A percentile compares a stretch with the other conserved stretches of the same genome.
These are phyloP conservation scores for Zalaria obscura DNA, from an alignment of 2,329 filamentous ascomycete genomes.

Conservation along the genomic window DNA sequence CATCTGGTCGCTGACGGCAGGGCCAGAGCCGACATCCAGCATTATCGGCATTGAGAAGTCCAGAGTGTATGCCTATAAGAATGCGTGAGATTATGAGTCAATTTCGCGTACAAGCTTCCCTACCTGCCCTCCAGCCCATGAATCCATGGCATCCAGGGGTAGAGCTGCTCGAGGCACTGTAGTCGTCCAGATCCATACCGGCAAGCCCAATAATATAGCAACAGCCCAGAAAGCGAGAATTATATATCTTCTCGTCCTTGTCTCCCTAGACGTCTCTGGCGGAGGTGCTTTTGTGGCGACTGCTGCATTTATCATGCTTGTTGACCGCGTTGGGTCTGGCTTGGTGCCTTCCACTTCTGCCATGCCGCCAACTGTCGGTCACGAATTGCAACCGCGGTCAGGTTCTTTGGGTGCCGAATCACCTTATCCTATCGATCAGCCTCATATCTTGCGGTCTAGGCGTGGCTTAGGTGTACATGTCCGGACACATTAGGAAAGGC, in stretches of 20 bases:
- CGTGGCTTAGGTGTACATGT: too few species aligned
- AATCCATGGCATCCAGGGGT: slow-evolving; percentile 72
- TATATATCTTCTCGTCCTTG: slow-evolving; percentile 56
- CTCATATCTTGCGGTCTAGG: too few species aligned
- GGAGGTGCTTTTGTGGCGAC: slow-evolving; percentile 39
- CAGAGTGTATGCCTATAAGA: slow-evolving; percentile 61
- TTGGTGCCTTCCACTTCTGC: background rate
- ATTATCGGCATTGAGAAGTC: slow-evolving; percentile 77
- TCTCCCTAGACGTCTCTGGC: slow-evolving; percentile 57
- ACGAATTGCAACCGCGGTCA: too few species aligned
- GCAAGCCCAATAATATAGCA: slow-evolving; percentile 68
- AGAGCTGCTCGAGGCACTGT: slow-evolving; percentile 78
- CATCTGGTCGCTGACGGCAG: slow-evolving; percentile 55
- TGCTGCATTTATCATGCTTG: slow-evolving; percentile 1
- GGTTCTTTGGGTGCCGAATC: too few species aligned
- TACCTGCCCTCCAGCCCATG: slow-evolving; percentile 86
- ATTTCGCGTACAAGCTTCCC: slow-evolving; percentile 7
- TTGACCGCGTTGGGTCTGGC: background rate
- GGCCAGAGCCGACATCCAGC: slow-evolving; percentile 18
- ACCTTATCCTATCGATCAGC: too few species aligned
- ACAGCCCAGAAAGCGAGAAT: slow-evolving; percentile 86
- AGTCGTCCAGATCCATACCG: slow-evolving; percentile 93
- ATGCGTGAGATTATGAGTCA: too few species aligned
- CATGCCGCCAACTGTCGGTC: background rate
- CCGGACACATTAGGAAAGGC: too few species aligned